phyloP scores from a whole-genome alignment of 441 rosid genomes.

The Bocquillonia castaneifolia region DNA sequence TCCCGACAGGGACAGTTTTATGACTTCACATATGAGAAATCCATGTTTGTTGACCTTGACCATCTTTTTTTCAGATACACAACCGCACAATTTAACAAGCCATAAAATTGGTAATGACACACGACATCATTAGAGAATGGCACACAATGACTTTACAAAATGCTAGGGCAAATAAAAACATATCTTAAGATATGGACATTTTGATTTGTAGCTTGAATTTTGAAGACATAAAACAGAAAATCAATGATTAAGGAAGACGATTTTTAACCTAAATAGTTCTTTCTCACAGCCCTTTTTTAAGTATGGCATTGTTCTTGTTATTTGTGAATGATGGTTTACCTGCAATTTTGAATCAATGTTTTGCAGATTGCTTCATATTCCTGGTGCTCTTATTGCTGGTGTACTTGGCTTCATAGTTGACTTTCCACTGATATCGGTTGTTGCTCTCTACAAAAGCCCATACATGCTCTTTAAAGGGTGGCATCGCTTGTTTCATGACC shows the following conservation, averaged over 20 bases:
- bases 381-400: conserved; percentile 55
- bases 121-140: not conserved
- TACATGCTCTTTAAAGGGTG: conserved; percentile 93
- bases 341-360: conserved; percentile 5
- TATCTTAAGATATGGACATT: not conserved
- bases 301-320: not conserved
- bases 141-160: too few relatives aligned
- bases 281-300: not conserved
- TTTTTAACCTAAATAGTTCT: not conserved
- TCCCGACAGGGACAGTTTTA: not conserved
- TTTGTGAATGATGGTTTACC: not conserved
- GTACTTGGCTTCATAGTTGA: conserved; percentile 62
- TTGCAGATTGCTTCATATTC: conserved; percentile 62
- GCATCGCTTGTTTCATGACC: conserved; percentile 88
- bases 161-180: not conserved
- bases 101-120: too few relatives aligned
- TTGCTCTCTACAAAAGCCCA: conserved; percentile 77
- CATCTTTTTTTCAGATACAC: not conserved
- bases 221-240: not conserved
- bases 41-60: not conserved
- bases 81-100: not conserved
- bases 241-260: not conserved
- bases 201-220: not conserved
- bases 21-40: not conserved
- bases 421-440: conserved; percentile 55